These are phyloP conservation scores for Tolypocladium album DNA, from an alignment of 2,329 filamentous ascomycete genomes.

Conservation along the genomic window DNA sequence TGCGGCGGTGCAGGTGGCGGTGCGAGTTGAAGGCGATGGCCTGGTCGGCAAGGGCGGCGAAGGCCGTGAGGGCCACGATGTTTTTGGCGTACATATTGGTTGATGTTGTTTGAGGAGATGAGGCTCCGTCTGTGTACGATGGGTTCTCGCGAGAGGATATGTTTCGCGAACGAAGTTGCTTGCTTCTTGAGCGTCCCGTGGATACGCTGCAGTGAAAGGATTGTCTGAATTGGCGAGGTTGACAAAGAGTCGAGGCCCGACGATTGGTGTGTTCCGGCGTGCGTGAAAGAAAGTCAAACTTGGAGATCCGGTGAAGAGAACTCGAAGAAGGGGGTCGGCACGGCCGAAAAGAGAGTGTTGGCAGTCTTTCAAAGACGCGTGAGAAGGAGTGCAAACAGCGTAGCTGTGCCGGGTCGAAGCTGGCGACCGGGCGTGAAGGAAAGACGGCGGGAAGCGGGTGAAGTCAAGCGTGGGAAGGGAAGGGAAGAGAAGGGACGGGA, in stretches of 20 bases:
- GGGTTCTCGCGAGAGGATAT: background rate
- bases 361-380: constrained; percentile 43
- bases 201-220: background rate
- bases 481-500: background rate
- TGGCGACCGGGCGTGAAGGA: constrained; percentile 11
- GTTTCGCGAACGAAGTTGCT: background rate
- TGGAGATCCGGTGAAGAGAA: background rate
- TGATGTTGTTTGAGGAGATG: background rate
- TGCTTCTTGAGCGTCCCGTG: background rate
- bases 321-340: constrained; percentile 13
- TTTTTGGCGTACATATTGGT: constrained; percentile 33
- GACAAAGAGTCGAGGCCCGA: background rate
- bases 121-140: background rate
- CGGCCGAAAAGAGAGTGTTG: constrained; percentile 21
- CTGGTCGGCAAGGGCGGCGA: constrained; percentile 32
- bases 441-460: constrained; percentile 8
- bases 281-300: background rate
- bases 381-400: constrained; percentile 24
- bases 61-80: constrained; percentile 28
- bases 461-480: background rate
- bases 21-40: constrained; percentile 30
- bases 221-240: background rate
- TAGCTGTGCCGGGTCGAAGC: constrained; percentile 13
- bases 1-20: constrained; percentile 24
- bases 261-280: background rate